Percentiles rank a stretch among this genome's conserved stretches.
These are phyloP conservation scores for Mortierella sp. DNA, from an alignment of 371 early-diverging fungal genomes.

Conservation along the genomic window DNA sequence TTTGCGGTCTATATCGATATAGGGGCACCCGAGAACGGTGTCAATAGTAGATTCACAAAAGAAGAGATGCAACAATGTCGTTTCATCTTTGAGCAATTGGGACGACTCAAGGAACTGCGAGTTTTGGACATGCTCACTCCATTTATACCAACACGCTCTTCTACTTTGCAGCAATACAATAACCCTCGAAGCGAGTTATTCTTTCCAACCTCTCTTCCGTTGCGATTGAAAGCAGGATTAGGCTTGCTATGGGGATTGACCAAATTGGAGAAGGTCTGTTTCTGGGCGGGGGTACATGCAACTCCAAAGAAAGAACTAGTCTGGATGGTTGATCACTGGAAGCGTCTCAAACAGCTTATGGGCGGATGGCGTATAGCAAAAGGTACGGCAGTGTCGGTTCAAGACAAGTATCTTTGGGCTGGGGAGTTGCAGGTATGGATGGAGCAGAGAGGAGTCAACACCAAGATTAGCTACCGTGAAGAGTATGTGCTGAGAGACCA, in stretches of 20 bases:
- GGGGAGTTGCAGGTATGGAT: neutral
- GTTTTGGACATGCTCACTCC: neutral
- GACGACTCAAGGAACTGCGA: neutral
- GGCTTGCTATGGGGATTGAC: neutral
- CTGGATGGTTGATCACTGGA: conserved; percentile 6
- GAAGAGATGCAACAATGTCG: conserved; percentile 6
- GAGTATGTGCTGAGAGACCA: neutral
- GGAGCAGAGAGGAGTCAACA: neutral
- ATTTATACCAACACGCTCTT: neutral
- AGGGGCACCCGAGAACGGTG: conserved; percentile 6
- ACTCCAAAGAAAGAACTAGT: neutral
- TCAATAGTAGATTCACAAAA: conserved; percentile 1
- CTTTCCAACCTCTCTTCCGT: neutral
- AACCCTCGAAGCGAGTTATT: neutral
- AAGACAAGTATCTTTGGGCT: neutral
- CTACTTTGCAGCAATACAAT: neutral
- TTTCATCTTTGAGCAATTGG: neutral
- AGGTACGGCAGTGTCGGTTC: neutral
- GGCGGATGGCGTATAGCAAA: neutral
- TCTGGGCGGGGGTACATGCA: neutral
- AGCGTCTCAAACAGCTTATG: neutral
- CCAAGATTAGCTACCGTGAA: neutral
- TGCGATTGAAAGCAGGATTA: conserved; percentile 1
- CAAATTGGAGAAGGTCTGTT: neutral
- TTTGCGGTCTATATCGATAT: conserved; percentile 16